Evolutionary conservation across 176 grass and related monocot genomes (phyloP).

Genomic region (Canna indica): DNA sequence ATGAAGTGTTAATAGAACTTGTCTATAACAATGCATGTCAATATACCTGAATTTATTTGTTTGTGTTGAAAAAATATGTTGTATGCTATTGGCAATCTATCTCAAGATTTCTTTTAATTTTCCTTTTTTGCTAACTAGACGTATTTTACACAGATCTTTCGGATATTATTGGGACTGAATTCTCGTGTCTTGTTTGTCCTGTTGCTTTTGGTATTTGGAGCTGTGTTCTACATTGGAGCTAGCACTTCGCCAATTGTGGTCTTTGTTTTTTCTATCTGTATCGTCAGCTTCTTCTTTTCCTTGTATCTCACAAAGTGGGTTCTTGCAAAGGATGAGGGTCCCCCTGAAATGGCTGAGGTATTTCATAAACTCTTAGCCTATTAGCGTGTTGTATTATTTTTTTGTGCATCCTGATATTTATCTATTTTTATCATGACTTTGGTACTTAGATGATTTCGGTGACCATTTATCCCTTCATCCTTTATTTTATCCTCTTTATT

Average conservation of each 20-base stretch:
- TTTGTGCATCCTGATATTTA: too few species aligned
- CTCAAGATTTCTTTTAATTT: not conserved
- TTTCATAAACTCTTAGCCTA: slow-evolving; percentile 7
- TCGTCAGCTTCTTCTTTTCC: slow-evolving; percentile 81
- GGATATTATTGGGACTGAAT: slow-evolving; percentile 76
- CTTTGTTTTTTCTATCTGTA: slow-evolving; percentile 95
- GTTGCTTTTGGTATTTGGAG: slow-evolving; percentile 50
- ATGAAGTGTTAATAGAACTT: not conserved
- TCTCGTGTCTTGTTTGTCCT: slow-evolving; percentile 63
- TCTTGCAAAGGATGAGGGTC: slow-evolving; percentile 98
- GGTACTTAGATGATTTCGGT: not conserved
- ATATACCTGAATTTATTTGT: not conserved
- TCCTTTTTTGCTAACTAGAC: slow-evolving; percentile 2
- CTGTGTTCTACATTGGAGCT: slow-evolving; percentile 81
- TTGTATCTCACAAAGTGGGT: slow-evolving; percentile 96
- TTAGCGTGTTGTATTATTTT: not conserved
- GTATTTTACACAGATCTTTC: slow-evolving; percentile 62
- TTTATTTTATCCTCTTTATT: slow-evolving; percentile 3
- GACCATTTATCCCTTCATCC: not conserved
- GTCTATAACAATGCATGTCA: not conserved
- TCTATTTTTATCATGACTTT: not conserved
- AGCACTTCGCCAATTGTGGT: slow-evolving; percentile 84
- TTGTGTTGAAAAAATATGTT: not conserved
- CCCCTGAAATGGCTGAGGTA: slow-evolving; percentile 98
- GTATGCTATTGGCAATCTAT: not conserved